Conservation (phyloP, 345 rosid species). For the Erysimum cheiranthoides region DNA sequence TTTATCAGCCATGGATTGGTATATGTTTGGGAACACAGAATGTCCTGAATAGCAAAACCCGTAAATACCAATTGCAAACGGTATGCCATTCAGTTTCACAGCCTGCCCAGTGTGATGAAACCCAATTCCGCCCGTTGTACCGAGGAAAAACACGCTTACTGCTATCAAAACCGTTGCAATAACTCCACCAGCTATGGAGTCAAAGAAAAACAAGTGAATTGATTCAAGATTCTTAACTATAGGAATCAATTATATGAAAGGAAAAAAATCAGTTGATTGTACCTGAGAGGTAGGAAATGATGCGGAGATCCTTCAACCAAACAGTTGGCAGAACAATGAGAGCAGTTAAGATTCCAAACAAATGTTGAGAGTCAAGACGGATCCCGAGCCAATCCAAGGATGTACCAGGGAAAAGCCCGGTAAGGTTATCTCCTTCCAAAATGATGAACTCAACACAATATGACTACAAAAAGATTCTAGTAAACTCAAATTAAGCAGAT, state of each 20-base stretch:
- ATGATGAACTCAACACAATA: constrained; percentile 91
- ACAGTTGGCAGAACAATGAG: constrained; percentile 83
- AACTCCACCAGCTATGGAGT: constrained; percentile 81
- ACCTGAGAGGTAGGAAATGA: constrained; percentile 95
- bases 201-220: constrained; percentile 12
- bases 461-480: constrained; percentile 56
- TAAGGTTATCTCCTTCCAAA: constrained; percentile 93
- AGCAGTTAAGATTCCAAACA: constrained; percentile 80
- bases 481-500: constrained; percentile 26
- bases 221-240: constrained; percentile 34
- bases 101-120: constrained; percentile 72
- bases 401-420: constrained; percentile 79
- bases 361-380: constrained; percentile 68
- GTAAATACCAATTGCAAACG: constrained; percentile 83
- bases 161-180: constrained; percentile 66
- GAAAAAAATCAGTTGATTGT: background rate
- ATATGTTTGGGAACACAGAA: constrained; percentile 91
- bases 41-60: constrained; percentile 89
- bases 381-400: constrained; percentile 68
- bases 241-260: constrained; percentile 8
- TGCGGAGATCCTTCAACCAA: constrained; percentile 76
- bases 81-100: constrained; percentile 84
- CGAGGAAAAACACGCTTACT: constrained; percentile 64
- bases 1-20: constrained; percentile 98
- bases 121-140: constrained; percentile 66